phyloP scores from a whole-genome alignment of 768 basidiomycete genomes.

The Pleurotus citrinopileatus region DNA sequence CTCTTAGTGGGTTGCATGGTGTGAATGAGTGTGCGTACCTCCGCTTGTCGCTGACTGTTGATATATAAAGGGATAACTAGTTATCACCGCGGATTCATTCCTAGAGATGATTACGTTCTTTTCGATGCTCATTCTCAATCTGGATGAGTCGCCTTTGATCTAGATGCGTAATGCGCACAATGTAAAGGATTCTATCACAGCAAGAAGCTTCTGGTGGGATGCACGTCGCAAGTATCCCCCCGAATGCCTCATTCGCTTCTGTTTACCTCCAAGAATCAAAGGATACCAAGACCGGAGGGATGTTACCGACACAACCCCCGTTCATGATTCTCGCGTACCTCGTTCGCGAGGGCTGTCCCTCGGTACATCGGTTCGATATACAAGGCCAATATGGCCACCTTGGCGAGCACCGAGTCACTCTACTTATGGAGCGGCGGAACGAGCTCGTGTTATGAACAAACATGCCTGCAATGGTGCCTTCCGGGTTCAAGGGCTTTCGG shows the following conservation, averaged over 20 bases:
- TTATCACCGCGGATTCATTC: slow-evolving; percentile 33
- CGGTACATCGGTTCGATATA: background rate
- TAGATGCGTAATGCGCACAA: background rate
- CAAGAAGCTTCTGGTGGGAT: background rate
- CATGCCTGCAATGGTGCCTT: background rate
- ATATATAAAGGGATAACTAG: slow-evolving; percentile 20
- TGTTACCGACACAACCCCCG: background rate
- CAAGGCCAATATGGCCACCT: background rate
- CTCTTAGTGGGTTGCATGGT: slow-evolving; percentile 38
- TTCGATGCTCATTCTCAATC: slow-evolving; percentile 40
- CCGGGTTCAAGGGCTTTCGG: background rate
- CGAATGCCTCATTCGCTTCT: no score
- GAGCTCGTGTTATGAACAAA: background rate
- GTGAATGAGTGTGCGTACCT: slow-evolving; percentile 46
- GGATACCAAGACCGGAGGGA: no score
- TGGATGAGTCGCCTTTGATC: slow-evolving; percentile 29
- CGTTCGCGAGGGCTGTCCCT: no score
- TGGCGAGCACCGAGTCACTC: background rate
- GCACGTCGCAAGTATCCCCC: no score
- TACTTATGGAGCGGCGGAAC: background rate
- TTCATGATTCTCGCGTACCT: no score
- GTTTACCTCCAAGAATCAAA: no score
- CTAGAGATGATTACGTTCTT: slow-evolving; percentile 43
- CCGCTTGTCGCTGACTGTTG: background rate
- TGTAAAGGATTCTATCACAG: background rate